Evolutionary conservation across 2,329 filamentous ascomycete genomes (phyloP).

Genomic region (Ramularia collo-cygni): DNA sequence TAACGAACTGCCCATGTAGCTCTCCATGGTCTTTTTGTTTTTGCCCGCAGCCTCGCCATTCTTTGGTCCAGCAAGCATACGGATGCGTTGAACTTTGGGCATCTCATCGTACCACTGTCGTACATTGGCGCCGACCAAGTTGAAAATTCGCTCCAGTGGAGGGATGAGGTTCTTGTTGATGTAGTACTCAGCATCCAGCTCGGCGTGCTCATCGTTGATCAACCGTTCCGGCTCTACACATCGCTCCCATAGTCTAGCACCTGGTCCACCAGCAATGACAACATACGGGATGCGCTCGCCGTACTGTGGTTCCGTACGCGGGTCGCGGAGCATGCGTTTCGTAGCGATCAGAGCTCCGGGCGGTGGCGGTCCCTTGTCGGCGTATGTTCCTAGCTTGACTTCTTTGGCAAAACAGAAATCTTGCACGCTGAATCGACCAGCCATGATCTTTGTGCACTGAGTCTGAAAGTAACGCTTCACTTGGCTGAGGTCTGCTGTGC

Average conservation of each 20-base stretch:
- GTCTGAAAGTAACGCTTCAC: constrained; percentile 85
- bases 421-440: constrained; percentile 77
- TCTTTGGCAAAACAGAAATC: constrained; percentile 95
- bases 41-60: constrained; percentile 16
- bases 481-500: constrained; percentile 78
- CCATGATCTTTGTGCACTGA: constrained; percentile 90
- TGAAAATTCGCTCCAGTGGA: constrained; percentile 92
- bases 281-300: constrained; percentile 94
- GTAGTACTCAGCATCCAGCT: constrained; percentile 93
- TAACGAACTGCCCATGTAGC: constrained; percentile 75
- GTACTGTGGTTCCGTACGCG: constrained; percentile 83
- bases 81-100: constrained; percentile 78
- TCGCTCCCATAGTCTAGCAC: constrained; percentile 77
- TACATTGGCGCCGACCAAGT: constrained; percentile 87
- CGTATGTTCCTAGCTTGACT: constrained; percentile 84
- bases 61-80: constrained; percentile 43
- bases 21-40: constrained; percentile 68
- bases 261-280: constrained; percentile 80
- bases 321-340: constrained; percentile 77
- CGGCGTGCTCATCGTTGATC: constrained; percentile 65
- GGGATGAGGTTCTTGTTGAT: constrained; percentile 94
- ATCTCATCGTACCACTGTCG: constrained; percentile 92
- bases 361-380: constrained; percentile 69
- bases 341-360: constrained; percentile 85
- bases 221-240: constrained; percentile 83